Evolutionary conservation across 805 yeast species (phyloP).

Genomic region (Monosporozyma yasuniensis): DNA sequence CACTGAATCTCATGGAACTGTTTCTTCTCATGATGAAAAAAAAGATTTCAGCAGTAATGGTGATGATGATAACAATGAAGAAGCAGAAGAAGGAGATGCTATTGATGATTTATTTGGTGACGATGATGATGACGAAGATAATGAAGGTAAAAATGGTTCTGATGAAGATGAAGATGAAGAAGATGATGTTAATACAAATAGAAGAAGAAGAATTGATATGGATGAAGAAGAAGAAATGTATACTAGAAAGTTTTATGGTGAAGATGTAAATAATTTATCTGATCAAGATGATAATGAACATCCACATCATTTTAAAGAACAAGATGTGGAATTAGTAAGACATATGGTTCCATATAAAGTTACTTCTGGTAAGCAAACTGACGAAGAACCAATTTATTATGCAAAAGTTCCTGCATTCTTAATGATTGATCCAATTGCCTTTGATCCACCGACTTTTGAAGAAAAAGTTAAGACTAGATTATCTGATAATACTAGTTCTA

Average conservation of each 20-base stretch:
- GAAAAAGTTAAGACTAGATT: slow-evolving; percentile 38
- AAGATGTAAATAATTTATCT: slow-evolving; percentile 19
- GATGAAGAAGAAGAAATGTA: slow-evolving; percentile 33
- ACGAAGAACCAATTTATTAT: slow-evolving; percentile 30
- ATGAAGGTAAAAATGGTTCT: slow-evolving; percentile 3
- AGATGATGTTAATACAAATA: slow-evolving; percentile 16
- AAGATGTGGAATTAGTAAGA: slow-evolving; percentile 33
- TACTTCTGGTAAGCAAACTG: slow-evolving; percentile 24
- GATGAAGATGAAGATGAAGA: slow-evolving; percentile 17
- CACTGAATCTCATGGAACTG: neutral
- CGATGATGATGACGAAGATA: slow-evolving; percentile 23
- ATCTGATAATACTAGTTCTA: slow-evolving; percentile 19
- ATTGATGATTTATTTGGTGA: slow-evolving; percentile 37
- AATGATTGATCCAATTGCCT: slow-evolving; percentile 76
- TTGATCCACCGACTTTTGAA: slow-evolving; percentile 64
- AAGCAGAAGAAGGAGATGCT: slow-evolving; percentile 26
- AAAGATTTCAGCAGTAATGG: neutral
- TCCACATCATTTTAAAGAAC: slow-evolving; percentile 30
- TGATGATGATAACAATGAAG: slow-evolving; percentile 3
- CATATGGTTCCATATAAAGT: slow-evolving; percentile 39
- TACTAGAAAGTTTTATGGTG: slow-evolving; percentile 30
- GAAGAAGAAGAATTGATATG: slow-evolving; percentile 21
- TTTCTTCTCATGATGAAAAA: neutral
- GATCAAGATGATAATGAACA: slow-evolving; percentile 28
- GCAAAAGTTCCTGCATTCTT: slow-evolving; percentile 77